Percentiles rank a stretch among this genome's conserved stretches.
Conservation (phyloP, 768 basidiomycete genomes). For the Terana coerulea region DNA sequence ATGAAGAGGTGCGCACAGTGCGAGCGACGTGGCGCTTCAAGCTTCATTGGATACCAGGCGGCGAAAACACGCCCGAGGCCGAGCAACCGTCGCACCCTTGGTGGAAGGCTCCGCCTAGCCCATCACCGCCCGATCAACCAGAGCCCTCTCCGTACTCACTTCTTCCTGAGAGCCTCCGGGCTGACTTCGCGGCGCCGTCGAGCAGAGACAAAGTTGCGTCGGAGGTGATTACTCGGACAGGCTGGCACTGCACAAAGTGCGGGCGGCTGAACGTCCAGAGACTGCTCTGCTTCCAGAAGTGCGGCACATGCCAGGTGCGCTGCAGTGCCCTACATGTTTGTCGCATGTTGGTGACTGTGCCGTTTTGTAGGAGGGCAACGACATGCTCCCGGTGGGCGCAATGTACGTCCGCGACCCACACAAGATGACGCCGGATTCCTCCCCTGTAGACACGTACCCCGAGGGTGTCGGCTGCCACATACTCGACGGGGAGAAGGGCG, state of each 20-base stretch:
- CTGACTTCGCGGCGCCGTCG: background rate
- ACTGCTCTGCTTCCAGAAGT: slow-evolving; percentile 11
- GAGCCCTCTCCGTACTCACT: slow-evolving; percentile 13
- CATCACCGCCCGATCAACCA: background rate
- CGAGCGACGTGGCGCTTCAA: slow-evolving; percentile 10
- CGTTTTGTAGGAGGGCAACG: slow-evolving; percentile 8
- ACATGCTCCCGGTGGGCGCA: slow-evolving; percentile 4
- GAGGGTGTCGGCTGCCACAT: background rate
- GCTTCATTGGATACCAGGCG: slow-evolving; percentile 11
- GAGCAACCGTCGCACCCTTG: slow-evolving; percentile 3
- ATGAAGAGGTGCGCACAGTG: background rate
- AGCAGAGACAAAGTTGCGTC: background rate
- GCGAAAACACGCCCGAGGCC: slow-evolving; percentile 2
- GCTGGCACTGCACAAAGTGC: slow-evolving; percentile 15
- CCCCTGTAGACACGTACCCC: slow-evolving; percentile 9
- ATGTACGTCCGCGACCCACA: slow-evolving; percentile 15
- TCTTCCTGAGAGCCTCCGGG: slow-evolving; percentile 6
- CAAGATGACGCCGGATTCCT: slow-evolving; percentile 3
- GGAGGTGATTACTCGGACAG: slow-evolving; percentile 1
- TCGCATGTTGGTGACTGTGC: background rate
- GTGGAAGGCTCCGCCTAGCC: background rate
- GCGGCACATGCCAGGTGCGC: slow-evolving; percentile 12
- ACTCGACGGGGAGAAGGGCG: background rate
- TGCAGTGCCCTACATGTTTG: background rate
- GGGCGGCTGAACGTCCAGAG: slow-evolving; percentile 14